phyloP scores from a whole-genome alignment of 2,329 filamentous ascomycete species.

The Fusarium nanum region DNA sequence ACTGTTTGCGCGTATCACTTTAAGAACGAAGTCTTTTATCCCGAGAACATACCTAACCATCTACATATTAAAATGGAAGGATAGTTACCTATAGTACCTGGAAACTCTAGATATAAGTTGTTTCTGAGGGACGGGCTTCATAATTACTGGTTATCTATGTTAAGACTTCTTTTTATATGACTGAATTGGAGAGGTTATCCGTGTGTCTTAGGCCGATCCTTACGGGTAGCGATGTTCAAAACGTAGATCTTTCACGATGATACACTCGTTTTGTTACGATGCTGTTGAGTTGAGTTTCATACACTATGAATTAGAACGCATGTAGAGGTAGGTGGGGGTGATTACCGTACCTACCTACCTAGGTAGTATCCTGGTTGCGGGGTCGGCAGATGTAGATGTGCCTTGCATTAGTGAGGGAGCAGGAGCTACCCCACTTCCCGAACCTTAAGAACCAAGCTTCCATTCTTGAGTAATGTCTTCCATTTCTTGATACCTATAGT shows the following conservation, averaged over 20 bases:
- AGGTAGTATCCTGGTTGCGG: neutral
- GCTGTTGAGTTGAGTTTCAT: neutral
- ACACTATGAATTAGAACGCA: neutral
- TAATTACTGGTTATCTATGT: neutral
- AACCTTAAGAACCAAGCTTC: neutral
- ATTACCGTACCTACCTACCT: neutral
- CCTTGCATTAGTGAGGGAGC: conserved; percentile 6
- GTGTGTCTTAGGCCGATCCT: too few species aligned
- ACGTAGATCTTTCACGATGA: too few species aligned
- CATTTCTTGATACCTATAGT: neutral
- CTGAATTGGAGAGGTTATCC: neutral
- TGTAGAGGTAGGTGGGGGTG: neutral
- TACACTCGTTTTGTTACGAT: neutral
- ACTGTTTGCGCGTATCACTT: neutral
- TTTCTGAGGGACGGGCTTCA: neutral
- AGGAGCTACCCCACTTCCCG: neutral
- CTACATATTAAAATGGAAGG: neutral
- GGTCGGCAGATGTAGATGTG: neutral
- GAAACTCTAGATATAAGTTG: neutral
- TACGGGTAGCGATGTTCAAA: too few species aligned
- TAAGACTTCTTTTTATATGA: neutral
- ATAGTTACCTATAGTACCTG: neutral
- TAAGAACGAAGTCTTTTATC: neutral
- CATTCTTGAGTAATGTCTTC: neutral
- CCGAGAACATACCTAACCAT: too few species aligned